Conservation (phyloP, 2,329 filamentous ascomycete species). For the Alternaria sp. region DNA sequence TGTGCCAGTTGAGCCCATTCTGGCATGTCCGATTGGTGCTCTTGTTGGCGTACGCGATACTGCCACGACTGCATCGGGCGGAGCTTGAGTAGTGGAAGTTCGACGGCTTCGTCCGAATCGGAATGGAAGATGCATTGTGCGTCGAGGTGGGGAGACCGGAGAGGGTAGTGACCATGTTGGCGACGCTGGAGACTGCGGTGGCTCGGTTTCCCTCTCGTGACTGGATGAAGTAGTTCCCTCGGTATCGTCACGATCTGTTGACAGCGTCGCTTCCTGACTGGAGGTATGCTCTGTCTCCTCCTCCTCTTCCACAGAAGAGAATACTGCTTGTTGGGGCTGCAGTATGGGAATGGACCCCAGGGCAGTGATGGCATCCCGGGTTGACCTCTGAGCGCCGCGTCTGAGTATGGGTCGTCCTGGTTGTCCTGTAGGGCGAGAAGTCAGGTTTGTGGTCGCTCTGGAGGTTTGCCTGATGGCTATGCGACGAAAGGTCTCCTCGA, state of each 20-base stretch:
- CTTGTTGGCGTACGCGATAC: conserved; percentile 12
- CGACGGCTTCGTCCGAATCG: conserved; percentile 16
- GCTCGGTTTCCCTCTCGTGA: conserved; percentile 1
- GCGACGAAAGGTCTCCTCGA: conserved; percentile 43
- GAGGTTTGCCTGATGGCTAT: conserved; percentile 34
- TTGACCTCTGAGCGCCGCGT: conserved; percentile 40
- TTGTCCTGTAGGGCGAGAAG: conserved; percentile 7
- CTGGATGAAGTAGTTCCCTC: conserved; percentile 4
- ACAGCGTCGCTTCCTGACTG: not conserved
- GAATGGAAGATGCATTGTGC: conserved; percentile 29
- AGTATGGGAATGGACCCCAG: conserved; percentile 36
- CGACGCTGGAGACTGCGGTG: conserved; percentile 1
- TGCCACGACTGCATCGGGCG: conserved; percentile 11
- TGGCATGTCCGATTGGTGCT: conserved; percentile 2
- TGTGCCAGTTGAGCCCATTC: conserved; percentile 10
- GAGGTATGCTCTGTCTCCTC: conserved; percentile 4
- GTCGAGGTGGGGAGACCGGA: conserved; percentile 5
- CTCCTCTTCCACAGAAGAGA: conserved; percentile 26
- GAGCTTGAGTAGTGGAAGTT: not conserved
- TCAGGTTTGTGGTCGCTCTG: conserved; percentile 4
- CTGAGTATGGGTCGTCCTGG: conserved; percentile 30
- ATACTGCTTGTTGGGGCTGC: conserved; percentile 30
- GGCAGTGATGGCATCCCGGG: conserved; percentile 35
- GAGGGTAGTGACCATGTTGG: not conserved
- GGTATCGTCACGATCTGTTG: not conserved